Evolutionary conservation across 257 asterid species (phyloP).

Genomic region (Plantago elongata): DNA sequence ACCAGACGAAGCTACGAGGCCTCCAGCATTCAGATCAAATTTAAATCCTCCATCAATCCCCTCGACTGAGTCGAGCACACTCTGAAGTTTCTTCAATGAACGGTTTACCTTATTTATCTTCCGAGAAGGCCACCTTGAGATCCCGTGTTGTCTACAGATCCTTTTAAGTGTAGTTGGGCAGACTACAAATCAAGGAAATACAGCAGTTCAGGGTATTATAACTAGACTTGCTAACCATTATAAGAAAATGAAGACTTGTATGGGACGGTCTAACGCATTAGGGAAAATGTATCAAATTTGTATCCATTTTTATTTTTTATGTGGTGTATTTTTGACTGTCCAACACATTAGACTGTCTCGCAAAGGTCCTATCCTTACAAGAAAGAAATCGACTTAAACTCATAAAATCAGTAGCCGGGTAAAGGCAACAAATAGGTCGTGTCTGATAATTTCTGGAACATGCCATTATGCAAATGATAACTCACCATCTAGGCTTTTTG

Average conservation of each 20-base stretch:
- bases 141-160: conserved; percentile 76
- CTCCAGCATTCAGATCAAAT: conserved; percentile 48
- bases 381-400: too few relatives aligned
- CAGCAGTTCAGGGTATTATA: not conserved
- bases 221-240: not conserved
- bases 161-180: conserved; percentile 83
- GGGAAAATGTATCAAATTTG: too few relatives aligned
- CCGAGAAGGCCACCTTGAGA: conserved; percentile 87
- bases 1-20: conserved; percentile 29
- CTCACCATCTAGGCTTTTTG: conserved; percentile 78
- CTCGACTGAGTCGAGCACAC: conserved; percentile 62
- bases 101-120: conserved; percentile 73
- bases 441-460: too few relatives aligned
- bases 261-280: too few relatives aligned
- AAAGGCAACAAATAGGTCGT: too few relatives aligned
- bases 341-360: too few relatives aligned
- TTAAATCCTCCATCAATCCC: conserved; percentile 61
- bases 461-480: not conserved
- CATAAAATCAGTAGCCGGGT: too few relatives aligned
- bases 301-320: too few relatives aligned
- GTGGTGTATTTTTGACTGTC: too few relatives aligned
- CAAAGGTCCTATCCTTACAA: too few relatives aligned
- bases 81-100: conserved; percentile 56
- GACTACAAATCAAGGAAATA: conserved; percentile 31
- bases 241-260: too few relatives aligned